phyloP scores from a whole-genome alignment of 1,139 yeast species.

The Magnusiomyces sp. region DNA sequence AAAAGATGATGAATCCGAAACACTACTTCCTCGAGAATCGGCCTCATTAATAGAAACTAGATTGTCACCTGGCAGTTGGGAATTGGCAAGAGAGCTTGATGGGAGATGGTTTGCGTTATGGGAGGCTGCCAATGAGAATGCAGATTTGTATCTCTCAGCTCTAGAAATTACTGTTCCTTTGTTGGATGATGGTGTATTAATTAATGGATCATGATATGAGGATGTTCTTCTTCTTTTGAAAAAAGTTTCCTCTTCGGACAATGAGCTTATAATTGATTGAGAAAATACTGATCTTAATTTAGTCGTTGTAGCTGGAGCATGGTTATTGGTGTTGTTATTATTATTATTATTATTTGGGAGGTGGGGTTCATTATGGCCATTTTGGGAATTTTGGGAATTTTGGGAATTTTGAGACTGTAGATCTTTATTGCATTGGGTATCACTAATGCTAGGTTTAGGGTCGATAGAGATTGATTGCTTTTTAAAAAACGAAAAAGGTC shows the following conservation, averaged over 20 bases:
- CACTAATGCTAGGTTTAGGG: constrained; percentile 2
- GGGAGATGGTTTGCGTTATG: constrained; percentile 6
- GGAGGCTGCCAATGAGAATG: constrained; percentile 20
- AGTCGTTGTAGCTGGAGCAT: constrained; percentile 3
- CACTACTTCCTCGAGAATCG: constrained; percentile 1
- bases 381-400: constrained; percentile 1
- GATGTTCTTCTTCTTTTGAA: constrained; percentile 25
- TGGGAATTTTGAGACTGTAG: constrained; percentile 4
- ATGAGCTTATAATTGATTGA: constrained; percentile 3
- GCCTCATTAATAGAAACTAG: constrained; percentile 1
- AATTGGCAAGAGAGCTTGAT: neutral
- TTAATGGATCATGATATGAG: constrained; percentile 27
- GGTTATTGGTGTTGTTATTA: neutral
- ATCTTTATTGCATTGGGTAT: constrained; percentile 2
- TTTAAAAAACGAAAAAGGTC: constrained; percentile 9
- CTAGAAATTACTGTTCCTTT: constrained; percentile 5
- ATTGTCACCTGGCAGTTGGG: neutral
- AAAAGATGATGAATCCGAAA: neutral
- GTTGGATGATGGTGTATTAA: constrained; percentile 6
- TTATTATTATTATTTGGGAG: neutral
- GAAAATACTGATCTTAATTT: neutral
- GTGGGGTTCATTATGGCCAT: neutral
- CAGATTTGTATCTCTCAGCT: constrained; percentile 22
- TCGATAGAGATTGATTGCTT: neutral
- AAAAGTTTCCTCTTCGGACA: constrained; percentile 18